Percentiles rank a stretch among this genome's conserved stretches.
Evolutionary conservation across 2,329 filamentous ascomycete species (phyloP).

Genomic region (Allantophomopsis lycopodina): DNA sequence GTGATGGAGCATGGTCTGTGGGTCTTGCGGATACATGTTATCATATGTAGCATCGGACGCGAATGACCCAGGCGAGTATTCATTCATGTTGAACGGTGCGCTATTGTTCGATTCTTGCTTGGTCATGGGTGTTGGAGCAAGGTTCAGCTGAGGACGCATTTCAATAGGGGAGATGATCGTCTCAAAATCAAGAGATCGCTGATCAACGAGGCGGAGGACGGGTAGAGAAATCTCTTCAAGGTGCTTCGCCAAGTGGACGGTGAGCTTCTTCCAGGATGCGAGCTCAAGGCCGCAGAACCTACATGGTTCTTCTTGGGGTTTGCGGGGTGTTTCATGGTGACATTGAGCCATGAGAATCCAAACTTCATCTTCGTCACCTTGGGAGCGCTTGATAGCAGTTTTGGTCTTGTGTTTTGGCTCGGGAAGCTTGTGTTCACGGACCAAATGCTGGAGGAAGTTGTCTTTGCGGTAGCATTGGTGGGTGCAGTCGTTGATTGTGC

Average conservation of each 20-base stretch:
- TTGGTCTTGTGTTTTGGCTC: conserved; percentile 74
- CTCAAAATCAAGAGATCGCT: conserved; percentile 38
- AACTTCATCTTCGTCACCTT: conserved; percentile 43
- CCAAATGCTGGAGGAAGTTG: conserved; percentile 86
- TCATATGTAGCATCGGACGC: too few species aligned
- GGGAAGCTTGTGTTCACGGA: conserved; percentile 76
- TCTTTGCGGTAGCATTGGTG: conserved; percentile 80
- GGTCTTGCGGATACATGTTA: too few species aligned
- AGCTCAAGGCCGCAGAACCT: conserved; percentile 76
- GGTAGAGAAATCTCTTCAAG: conserved; percentile 88
- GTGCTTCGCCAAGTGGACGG: conserved; percentile 85
- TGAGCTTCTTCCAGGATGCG: conserved; percentile 82
- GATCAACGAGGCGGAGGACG: conserved; percentile 47
- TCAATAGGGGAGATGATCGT: conserved; percentile 57
- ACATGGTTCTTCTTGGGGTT: conserved; percentile 65
- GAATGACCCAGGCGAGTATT: too few species aligned
- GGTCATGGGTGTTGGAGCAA: too few species aligned
- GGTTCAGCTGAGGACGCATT: too few species aligned
- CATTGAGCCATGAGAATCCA: conserved; percentile 71
- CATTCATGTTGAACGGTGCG: too few species aligned
- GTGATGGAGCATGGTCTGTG: too few species aligned
- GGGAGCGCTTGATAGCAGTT: conserved; percentile 45
- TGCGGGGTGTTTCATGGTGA: conserved; percentile 51
- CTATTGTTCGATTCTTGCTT: too few species aligned
- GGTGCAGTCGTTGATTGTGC: conserved; percentile 64